Base-by-base conservation (phyloP, 2,329 filamentous ascomycete genomes). In the Fusarium phyllophilum region DNA sequence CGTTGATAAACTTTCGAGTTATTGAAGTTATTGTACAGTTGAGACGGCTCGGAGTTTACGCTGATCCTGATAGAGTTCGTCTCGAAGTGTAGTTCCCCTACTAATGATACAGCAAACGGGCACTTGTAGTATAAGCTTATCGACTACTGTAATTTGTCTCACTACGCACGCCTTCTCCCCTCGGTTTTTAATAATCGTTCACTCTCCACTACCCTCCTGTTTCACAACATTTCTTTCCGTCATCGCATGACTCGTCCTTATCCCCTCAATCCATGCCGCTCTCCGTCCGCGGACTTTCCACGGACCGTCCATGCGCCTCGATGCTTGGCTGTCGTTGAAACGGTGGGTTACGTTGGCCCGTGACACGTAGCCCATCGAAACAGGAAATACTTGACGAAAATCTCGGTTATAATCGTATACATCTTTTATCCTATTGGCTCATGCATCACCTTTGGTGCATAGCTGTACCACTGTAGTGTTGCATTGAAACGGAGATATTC, bases 91-190 rank as follows among this genome's bases (percentile, higher is more conserved):
- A 22, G 15, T 2, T 7, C 4, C 4, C 2, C 1, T 29, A 5
- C 24, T 29, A 20, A 11, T 5, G 12, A 12, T 36, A n/a, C n/a
- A 52, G 14, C 1, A 54, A n/a, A 3, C 8, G 2, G 8, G n/a
- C 3, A 20, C 22, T 20, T 34, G n/a, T 34, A 10, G 15, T 11
- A 22, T 51, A 55, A 41, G 34, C 34, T 18, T 55, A 55, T 55
- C 24, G 6, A 5, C 15, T 5, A 52, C 6, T 52, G 13, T 1
- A 22, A 36, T 15, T 2, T 26, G n/a, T 36, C 31, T 36, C 17
- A 36, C 31, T 24, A 7, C 0, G 0, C 3, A 24, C 0, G 11
- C 15, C 10, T 4, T 31, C 3, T 4, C 9, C 6, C 5, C 10
- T 29, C 46, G 14, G 14, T 18, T 18, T 8, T 14, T 22, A 1